A percentile compares a stretch with the other conserved stretches of the same genome.
Evolutionary conservation across 768 basidiomycete genomes (phyloP).

Genomic region (Ephemerocybe angulata): DNA sequence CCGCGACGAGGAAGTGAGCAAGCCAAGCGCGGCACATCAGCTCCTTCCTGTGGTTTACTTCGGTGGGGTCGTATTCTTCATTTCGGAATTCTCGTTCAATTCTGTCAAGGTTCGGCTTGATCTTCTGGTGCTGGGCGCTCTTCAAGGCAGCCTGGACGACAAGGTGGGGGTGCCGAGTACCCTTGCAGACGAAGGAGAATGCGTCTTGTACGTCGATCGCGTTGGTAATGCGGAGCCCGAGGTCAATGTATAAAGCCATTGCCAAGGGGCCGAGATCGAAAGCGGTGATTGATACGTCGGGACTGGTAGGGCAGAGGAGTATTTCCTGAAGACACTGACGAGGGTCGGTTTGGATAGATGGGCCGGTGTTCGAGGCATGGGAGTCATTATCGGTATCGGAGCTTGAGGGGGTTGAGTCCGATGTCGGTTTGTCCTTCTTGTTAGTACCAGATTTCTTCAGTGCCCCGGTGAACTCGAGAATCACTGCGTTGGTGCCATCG

Average conservation of each 20-base stretch:
- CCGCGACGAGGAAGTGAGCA: slow-evolving; percentile 41
- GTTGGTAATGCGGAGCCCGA: slow-evolving; percentile 39
- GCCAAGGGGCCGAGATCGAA: slow-evolving; percentile 53
- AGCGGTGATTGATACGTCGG: slow-evolving; percentile 40
- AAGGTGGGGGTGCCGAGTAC: not conserved
- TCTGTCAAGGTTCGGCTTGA: not conserved
- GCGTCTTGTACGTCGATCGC: slow-evolving; percentile 60
- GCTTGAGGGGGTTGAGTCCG: slow-evolving; percentile 13
- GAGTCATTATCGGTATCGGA: slow-evolving; percentile 8
- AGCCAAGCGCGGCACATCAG: slow-evolving; percentile 48
- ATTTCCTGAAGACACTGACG: slow-evolving; percentile 34
- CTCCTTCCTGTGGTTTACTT: slow-evolving; percentile 29
- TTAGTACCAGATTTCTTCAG: not conserved
- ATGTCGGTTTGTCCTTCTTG: slow-evolving; percentile 13
- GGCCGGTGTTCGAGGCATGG: not conserved
- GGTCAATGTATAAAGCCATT: slow-evolving; percentile 43
- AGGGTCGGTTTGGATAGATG: slow-evolving; percentile 8
- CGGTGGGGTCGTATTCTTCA: slow-evolving; percentile 31
- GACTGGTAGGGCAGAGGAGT: slow-evolving; percentile 40
- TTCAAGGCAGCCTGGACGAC: not conserved
- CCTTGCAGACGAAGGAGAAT: slow-evolving; percentile 31
- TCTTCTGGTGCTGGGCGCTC: not conserved
- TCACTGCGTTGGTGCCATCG: slow-evolving; percentile 31
- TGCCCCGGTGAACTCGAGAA: slow-evolving; percentile 30
- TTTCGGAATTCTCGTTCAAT: slow-evolving; percentile 27